Evolutionary conservation across 2,329 filamentous ascomycete genomes (phyloP), one percentile per base, ranked within the genome.

Genomic region (Chalaropsis ovoidea): DNA sequence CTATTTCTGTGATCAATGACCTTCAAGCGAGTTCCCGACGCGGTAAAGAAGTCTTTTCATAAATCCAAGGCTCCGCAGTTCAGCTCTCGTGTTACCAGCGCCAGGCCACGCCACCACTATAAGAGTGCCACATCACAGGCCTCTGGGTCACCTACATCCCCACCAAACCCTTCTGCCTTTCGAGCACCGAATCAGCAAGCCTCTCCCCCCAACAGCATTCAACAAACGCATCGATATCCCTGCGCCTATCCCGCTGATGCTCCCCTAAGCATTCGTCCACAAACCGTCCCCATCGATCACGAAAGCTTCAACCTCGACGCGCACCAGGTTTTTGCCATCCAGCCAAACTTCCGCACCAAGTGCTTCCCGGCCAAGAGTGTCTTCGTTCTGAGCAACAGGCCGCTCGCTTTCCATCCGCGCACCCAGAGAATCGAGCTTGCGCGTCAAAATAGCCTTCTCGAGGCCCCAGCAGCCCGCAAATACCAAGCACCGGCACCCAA

Each of bases 361-460:
- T 42, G 61, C 47, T 69, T 68, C 22, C 35, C 66, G 4, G 15
- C 49, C 47, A 49, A 68, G 17, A 68, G 65, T 52, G 45, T 69
- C n/a, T 68, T 68, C 62, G 62, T 68, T n/a, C n/a, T 68, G 24
- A 35, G 42, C 8, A 61, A 65, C 27, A 43, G 61, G 42, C 31
- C 54, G 52, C n/a, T 15, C 2, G 24, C 49, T 6, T 61, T 43
- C 67, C n/a, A 64, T n/a, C 62, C 47, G 11, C 47, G 27, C 15
- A 13, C 39, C 11, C 11, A 19, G 39, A 58, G 19, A 41, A 62
- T 27, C 35, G 35, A 66, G 10, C 24, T n/a, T n/a, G 52, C 35
- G 3, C 31, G 19, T n/a, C 19, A 35, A 43, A 63, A 31, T 11
- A 19, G 11, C 27, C 7, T 19, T 39, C 31, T 22, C 27, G 54